Evolutionary conservation across 495 filamentous ascomycete species (phyloP).

Genomic region (Hyaloscypha bicolor): DNA sequence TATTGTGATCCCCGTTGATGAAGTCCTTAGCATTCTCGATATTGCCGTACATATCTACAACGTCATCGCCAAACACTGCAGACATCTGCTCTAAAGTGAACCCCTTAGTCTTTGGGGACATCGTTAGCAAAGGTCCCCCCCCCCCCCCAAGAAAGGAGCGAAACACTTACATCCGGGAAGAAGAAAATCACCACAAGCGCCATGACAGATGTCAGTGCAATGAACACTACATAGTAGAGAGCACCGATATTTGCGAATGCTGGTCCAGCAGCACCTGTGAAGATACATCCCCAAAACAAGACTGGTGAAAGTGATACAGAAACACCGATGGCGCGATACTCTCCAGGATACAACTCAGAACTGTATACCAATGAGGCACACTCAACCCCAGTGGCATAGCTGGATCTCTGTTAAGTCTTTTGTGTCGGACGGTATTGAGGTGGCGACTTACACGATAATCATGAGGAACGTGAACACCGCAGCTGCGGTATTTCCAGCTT

Average conservation of each 20-base stretch:
- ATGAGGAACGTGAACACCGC: conserved; percentile 3
- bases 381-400: not conserved
- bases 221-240: not conserved
- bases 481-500: not conserved
- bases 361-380: not conserved
- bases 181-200: not conserved
- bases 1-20: not conserved
- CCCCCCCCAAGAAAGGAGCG: not conserved
- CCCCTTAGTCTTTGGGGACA: not conserved
- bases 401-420: not conserved
- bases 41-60: conserved; percentile 1
- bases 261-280: conserved; percentile 1
- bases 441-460: not conserved
- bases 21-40: conserved; percentile 2
- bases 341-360: not conserved
- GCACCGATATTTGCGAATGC: conserved; percentile 2
- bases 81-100: not conserved
- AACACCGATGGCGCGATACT: not conserved
- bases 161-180: not conserved
- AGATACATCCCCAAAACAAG: not conserved
- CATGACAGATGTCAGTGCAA: not conserved
- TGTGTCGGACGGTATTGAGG: not conserved
- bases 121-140: not conserved
- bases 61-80: not conserved
- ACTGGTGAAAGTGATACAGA: not conserved